Conservation (phyloP, 2,329 filamentous ascomycete species). For the Drechslerella stenobrocha region DNA sequence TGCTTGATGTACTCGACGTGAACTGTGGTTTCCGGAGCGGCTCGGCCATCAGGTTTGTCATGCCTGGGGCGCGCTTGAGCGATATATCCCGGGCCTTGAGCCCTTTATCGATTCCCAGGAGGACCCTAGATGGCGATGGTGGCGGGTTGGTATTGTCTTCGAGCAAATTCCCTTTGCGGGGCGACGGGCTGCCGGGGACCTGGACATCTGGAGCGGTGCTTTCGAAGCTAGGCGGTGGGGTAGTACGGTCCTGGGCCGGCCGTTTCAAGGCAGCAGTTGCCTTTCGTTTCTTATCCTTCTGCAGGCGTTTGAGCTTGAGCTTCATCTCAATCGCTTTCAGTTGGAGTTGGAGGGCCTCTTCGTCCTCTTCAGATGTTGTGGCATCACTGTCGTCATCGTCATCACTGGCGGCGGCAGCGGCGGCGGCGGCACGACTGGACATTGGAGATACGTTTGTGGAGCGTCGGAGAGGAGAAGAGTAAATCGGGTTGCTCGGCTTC, state of each 20-base stretch:
- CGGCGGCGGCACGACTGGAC: slow-evolving; percentile 38
- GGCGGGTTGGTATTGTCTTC: slow-evolving; percentile 54
- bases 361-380: slow-evolving; percentile 70
- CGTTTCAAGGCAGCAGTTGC: slow-evolving; percentile 4
- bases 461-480: slow-evolving; percentile 67
- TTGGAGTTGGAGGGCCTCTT: slow-evolving; percentile 84
- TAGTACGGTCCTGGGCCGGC: slow-evolving; percentile 11
- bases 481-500: slow-evolving; percentile 60
- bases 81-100: slow-evolving; percentile 79
- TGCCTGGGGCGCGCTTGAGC: slow-evolving; percentile 68
- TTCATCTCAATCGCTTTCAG: slow-evolving; percentile 86
- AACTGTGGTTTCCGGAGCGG: slow-evolving; percentile 43
- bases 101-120: slow-evolving; percentile 88
- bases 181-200: slow-evolving; percentile 75
- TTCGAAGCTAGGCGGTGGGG: slow-evolving; percentile 29
- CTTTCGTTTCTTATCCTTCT: slow-evolving; percentile 64
- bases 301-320: slow-evolving; percentile 82
- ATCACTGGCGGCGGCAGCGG: slow-evolving; percentile 52
- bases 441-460: slow-evolving; percentile 57
- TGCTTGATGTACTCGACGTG: slow-evolving; percentile 30
- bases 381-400: slow-evolving; percentile 54
- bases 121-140: slow-evolving; percentile 74
- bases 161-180: slow-evolving; percentile 60
- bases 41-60: slow-evolving; percentile 37
- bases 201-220: slow-evolving; percentile 61